Evolutionary conservation across 768 basidiomycete genomes (phyloP), one percentile per base, ranked within the genome.

Genomic region (Boletus sp.): DNA sequence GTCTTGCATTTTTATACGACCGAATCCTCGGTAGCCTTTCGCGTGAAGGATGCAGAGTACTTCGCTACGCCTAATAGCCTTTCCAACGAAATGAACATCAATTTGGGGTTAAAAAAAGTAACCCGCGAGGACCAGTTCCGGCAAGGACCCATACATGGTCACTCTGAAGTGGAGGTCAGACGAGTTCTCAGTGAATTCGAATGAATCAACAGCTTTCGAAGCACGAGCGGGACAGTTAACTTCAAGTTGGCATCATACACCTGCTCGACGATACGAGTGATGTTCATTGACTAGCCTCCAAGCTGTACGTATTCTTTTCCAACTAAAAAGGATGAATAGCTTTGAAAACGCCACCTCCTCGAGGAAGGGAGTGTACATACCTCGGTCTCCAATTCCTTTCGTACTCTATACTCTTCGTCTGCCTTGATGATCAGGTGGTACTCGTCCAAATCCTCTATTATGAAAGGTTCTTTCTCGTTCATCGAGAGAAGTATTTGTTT

Each of bases 371-470:
- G 20, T 12, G 9, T 33, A 44, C 55, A 35, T 40, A 90, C 91
- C 83, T 94, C 90, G 12, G 80, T 70, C 67, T 92, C 92, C 33
- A 94, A 76, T 62, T 89, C 86, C 62, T 76, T 80, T 58, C 85
- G 74, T 6, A 94, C 87, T 28, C 84, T 75, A 63, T 85, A 88
- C 68, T 93, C 88, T 58, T 87, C 84, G 56, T 94, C 92, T 2
- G 87, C 86, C 65, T 89, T 89, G 70, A 94, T 88, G 52, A 94
- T 83, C 2, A 94, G 65, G 72, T 93, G 90, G 59, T 84, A 81
- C 63, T 92, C 90, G 67, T 94, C 92, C 28, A 94, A 71, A 64
- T 94, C 92, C 64, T 93, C 89, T 58, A 94, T 90, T 60, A 94
- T 86, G 70, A 94, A 94, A 52, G 78, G 82, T 9, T 83, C 78